A percentile compares a stretch with the other conserved stretches of the same genome.
phyloP scores from a whole-genome alignment of 2,329 filamentous ascomycete genomes.

The Neoarthrinium moseri region DNA sequence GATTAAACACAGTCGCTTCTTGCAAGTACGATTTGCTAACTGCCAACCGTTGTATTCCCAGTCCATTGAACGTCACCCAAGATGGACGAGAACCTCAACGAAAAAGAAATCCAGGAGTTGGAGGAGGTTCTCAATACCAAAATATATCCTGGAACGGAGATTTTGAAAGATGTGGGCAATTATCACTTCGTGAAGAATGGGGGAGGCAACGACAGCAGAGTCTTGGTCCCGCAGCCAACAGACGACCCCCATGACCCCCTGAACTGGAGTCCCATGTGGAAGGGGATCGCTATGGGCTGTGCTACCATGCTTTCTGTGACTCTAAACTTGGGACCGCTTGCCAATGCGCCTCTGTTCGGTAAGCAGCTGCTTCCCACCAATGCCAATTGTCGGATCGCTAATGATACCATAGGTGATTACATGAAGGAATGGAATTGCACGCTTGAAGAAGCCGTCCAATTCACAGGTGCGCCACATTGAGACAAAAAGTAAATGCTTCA shows the following conservation, averaged over 20 bases:
- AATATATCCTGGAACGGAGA: conserved; percentile 35
- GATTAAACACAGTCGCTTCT: no score
- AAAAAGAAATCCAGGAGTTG: conserved; percentile 12
- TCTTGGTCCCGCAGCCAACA: conserved; percentile 48
- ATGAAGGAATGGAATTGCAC: conserved; percentile 54
- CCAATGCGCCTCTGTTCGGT: conserved; percentile 55
- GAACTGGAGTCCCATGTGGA: conserved; percentile 47
- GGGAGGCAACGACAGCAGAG: conserved; percentile 36
- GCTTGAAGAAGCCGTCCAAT: conserved; percentile 49
- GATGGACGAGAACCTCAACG: conserved; percentile 24
- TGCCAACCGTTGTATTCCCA: no score
- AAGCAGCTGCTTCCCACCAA: no score
- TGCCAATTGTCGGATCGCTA: no score
- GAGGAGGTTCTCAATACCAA: conserved; percentile 26
- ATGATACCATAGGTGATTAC: no score
- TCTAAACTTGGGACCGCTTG: conserved; percentile 39
- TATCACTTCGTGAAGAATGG: conserved; percentile 63
- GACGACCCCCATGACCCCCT: conserved; percentile 47
- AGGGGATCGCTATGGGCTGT: conserved; percentile 32
- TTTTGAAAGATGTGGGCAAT: conserved; percentile 51
- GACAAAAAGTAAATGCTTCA: no score
- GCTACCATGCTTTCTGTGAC: conserved; percentile 38
- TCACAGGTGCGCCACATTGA: conserved; percentile 26
- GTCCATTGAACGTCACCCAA: no score
- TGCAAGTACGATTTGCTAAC: no score